Evolutionary conservation across 306 rosid species (phyloP).

Genomic region (Pyrus betulifolia): DNA sequence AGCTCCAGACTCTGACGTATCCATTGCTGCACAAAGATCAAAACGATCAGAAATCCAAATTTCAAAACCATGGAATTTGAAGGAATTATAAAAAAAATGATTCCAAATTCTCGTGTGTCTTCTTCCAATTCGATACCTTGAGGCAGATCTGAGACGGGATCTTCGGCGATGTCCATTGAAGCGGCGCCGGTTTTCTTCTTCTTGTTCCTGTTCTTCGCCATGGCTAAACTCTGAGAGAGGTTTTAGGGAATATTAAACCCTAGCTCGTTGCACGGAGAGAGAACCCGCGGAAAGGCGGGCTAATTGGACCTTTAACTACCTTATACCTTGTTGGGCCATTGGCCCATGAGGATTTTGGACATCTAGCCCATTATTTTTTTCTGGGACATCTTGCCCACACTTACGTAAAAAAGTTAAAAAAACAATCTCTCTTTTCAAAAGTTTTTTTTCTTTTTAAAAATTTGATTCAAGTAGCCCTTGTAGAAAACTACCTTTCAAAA

Average conservation of each 20-base stretch:
- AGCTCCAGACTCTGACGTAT: constrained; percentile 48
- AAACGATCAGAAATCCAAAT: neutral
- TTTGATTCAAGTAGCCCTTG: too few species aligned
- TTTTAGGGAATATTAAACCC: constrained; percentile 2
- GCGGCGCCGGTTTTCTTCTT: constrained; percentile 30
- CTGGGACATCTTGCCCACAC: too few species aligned
- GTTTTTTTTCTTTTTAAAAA: too few species aligned
- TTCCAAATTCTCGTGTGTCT: too few species aligned
- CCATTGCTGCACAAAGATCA: constrained; percentile 47
- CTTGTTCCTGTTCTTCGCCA: constrained; percentile 71
- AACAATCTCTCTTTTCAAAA: too few species aligned
- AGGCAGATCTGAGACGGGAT: constrained; percentile 26
- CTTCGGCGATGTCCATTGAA: constrained; percentile 42
- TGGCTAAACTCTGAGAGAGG: neutral
- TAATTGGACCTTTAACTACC: neutral
- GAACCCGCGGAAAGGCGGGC: neutral
- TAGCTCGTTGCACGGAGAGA: neutral
- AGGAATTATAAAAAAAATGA: neutral
- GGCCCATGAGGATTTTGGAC: neutral
- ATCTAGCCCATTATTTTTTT: too few species aligned
- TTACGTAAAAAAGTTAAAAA: too few species aligned
- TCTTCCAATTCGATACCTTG: constrained; percentile 33
- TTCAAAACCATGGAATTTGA: neutral
- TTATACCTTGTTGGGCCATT: neutral
- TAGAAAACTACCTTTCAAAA: too few species aligned